Base-by-base conservation (phyloP, 2,329 filamentous ascomycete genomes). In the Epichloe elymi region DNA sequence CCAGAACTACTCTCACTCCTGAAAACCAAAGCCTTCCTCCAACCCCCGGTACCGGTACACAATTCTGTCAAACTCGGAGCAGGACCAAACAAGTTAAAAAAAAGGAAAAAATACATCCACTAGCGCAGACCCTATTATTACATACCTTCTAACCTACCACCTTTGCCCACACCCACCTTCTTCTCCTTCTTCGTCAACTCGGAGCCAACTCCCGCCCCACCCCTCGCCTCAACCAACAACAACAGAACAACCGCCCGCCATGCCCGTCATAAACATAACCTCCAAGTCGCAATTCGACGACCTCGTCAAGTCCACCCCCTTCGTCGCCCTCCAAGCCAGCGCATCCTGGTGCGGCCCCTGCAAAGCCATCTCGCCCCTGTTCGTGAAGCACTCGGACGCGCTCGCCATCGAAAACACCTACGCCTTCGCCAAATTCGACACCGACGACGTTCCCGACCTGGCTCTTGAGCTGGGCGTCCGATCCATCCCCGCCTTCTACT, bases 281-380 rank as follows among this genome's bases (percentile, higher is more conserved):
- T 63, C 68, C 46, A 65, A 67, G 56, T 59, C 66, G 48, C 68
- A 78, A 57, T 77, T 80, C 59, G 63, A 75, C 54, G 58, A 65
- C 38, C 74, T 80, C 55, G 60, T 79, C 59, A 57, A 65, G 15
- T 63, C 63, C 10, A 75, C 68, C 46, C 72, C 69, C 45, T 76
- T 73, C 65, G 75, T 80, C 55, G 70, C 73, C 54, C 65, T 77
- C 56, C 76, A 82, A 62, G 79, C 80, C 66, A 74, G 70, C 65
- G 78, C 78, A 53, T 67, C 73, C 59, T 82, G 79, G 79, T 82
- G 78, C 65, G 72, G 70, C 39, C 79, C 78, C 30, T 82, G 79
- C 75, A 78, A 77, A 65, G 67, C 68, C 58, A 80, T 82, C 60
- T 74, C 75, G 20, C 78, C 78, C 54, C 58, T 75, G 53, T 81